Percentiles rank a stretch among this genome's conserved stretches.
phyloP scores from a whole-genome alignment of 2,329 filamentous ascomycete genomes.

The Camptophora hylomeconis region DNA sequence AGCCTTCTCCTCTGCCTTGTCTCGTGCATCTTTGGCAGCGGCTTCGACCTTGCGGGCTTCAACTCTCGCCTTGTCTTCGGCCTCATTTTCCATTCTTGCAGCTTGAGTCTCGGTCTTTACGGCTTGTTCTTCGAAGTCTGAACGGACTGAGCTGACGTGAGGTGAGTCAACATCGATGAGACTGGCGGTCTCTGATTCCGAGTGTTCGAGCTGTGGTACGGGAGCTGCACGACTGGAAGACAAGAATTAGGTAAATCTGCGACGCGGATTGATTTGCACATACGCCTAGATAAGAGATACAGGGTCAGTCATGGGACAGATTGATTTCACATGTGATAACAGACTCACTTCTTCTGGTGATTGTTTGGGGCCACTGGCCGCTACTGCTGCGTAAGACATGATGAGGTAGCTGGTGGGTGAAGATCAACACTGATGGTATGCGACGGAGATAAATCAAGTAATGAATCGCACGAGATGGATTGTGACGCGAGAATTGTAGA shows the following conservation, averaged over 20 bases:
- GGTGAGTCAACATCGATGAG: constrained; percentile 36
- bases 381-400: constrained; percentile 38
- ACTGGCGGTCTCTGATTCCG: constrained; percentile 27
- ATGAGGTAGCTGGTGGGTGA: constrained; percentile 6
- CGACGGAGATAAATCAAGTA: no score
- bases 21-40: constrained; percentile 13
- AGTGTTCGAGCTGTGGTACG: constrained; percentile 25
- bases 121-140: constrained; percentile 28
- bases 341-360: constrained; percentile 32
- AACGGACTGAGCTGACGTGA: constrained; percentile 30
- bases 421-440: no score
- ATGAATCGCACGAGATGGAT: no score
- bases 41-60: constrained; percentile 17
- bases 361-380: constrained; percentile 34
- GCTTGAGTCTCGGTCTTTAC: constrained; percentile 35
- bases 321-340: no score
- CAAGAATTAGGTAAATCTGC: not conserved
- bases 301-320: not conserved
- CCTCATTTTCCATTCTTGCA: constrained; percentile 30
- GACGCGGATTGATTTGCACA: not conserved
- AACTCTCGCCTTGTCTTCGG: constrained; percentile 19
- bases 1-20: constrained; percentile 18
- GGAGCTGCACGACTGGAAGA: constrained; percentile 28
- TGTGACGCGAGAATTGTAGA: no score
- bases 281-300: constrained; percentile 4